Evolutionary conservation across 2,329 filamentous ascomycete genomes (phyloP).

Genomic region (Penicillium polonicum): DNA sequence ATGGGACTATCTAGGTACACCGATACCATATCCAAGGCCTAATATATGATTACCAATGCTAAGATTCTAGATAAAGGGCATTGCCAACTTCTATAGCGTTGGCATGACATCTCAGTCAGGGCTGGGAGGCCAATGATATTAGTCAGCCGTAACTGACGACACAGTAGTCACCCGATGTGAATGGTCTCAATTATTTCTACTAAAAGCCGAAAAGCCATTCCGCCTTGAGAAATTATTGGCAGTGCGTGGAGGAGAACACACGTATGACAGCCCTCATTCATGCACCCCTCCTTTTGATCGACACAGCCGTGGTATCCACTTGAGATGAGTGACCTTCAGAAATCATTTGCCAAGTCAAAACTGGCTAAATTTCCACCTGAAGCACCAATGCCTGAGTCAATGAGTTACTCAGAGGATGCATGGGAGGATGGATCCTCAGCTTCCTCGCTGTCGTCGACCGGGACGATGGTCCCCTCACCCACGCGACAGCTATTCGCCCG

Average conservation of each 20-base stretch:
- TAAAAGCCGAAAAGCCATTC: background rate
- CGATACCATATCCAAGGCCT: no score
- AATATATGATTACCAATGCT: background rate
- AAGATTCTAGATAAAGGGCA: background rate
- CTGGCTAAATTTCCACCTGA: conserved; percentile 62
- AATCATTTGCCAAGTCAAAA: conserved; percentile 74
- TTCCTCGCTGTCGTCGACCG: conserved; percentile 87
- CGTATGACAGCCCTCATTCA: background rate
- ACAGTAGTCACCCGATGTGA: background rate
- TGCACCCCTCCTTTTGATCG: conserved; percentile 1
- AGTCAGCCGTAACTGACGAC: background rate
- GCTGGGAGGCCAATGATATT: background rate
- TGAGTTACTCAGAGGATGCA: conserved; percentile 30
- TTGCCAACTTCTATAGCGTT: background rate
- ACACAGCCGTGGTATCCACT: conserved; percentile 6
- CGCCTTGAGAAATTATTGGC: no score
- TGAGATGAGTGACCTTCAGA: conserved; percentile 76
- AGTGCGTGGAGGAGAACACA: background rate
- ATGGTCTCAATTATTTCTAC: background rate
- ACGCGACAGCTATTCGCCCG: conserved; percentile 72
- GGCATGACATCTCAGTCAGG: background rate
- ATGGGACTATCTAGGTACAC: no score
- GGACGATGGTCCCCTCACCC: conserved; percentile 80
- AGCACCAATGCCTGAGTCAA: conserved; percentile 48
- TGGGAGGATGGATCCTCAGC: conserved; percentile 66